These are phyloP conservation scores for Boletus coccyginus DNA, from an alignment of 768 basidiomycete species.

Conservation along the genomic window DNA sequence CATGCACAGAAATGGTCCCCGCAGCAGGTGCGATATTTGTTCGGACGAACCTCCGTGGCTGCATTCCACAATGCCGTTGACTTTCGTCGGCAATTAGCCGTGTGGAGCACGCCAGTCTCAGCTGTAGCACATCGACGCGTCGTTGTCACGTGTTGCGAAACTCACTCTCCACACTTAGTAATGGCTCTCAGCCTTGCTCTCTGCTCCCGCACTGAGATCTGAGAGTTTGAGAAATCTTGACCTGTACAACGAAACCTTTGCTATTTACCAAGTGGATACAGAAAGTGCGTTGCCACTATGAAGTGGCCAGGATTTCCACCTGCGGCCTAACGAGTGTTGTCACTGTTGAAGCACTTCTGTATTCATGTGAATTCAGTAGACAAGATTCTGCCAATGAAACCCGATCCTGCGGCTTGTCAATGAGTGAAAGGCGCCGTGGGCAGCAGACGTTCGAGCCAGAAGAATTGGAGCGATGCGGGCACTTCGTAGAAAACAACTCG, in stretches of 20 bases:
- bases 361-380: neutral
- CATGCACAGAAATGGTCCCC: neutral
- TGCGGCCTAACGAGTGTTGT: neutral
- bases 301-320: neutral
- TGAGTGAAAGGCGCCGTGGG: neutral
- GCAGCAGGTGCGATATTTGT: neutral
- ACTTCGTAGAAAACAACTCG: too few species aligned
- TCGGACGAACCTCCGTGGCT: conserved; percentile 8
- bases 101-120: neutral
- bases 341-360: neutral
- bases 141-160: conserved; percentile 28
- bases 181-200: too few species aligned
- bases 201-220: neutral
- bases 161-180: conserved; percentile 7
- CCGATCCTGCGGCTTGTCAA: neutral
- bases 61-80: conserved; percentile 25
- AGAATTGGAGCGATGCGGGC: neutral
- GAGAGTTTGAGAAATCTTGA: too few species aligned
- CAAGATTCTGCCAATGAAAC: neutral
- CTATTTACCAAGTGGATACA: too few species aligned
- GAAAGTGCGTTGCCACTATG: too few species aligned
- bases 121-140: conserved; percentile 11
- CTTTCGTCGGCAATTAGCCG: conserved; percentile 21
- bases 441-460: neutral
- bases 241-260: too few species aligned